Evolutionary conservation across 495 filamentous ascomycete genomes (phyloP).

Genomic region (Neurospora pannonica): DNA sequence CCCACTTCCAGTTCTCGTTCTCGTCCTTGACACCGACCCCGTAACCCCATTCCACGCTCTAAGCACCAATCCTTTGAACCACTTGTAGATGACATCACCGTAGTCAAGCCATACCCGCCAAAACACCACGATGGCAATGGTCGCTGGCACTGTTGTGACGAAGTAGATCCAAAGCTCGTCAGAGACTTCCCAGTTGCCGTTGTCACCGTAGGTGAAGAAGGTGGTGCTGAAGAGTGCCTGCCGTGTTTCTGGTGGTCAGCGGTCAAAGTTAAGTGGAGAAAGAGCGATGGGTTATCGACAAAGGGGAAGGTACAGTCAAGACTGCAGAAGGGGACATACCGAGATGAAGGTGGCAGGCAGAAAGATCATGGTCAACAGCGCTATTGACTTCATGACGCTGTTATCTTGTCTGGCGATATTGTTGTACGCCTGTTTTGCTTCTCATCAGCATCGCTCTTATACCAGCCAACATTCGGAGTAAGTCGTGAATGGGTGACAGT

Average conservation of each 20-base stretch:
- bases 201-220: slow-evolving; percentile 13
- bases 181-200: slow-evolving; percentile 8
- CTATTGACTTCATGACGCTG: slow-evolving; percentile 34
- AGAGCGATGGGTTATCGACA: neutral
- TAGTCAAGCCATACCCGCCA: slow-evolving; percentile 12
- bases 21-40: neutral
- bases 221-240: slow-evolving; percentile 19
- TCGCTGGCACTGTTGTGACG: slow-evolving; percentile 11
- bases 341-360: slow-evolving; percentile 31
- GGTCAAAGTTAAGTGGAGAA: neutral
- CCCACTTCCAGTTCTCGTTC: neutral
- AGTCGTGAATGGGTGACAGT: neutral
- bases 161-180: slow-evolving; percentile 14
- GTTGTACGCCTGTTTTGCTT: slow-evolving; percentile 10
- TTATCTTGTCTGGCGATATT: slow-evolving; percentile 24
- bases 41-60: neutral
- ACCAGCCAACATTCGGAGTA: too few relatives aligned
- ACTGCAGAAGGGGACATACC: neutral
- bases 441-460: neutral
- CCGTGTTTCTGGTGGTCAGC: neutral
- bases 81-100: slow-evolving; percentile 5
- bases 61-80: neutral
- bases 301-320: neutral
- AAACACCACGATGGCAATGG: slow-evolving; percentile 8
- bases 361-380: slow-evolving; percentile 34